Conservation (phyloP, 2,329 filamentous ascomycete species). For the Exophiala alcalophila region DNA sequence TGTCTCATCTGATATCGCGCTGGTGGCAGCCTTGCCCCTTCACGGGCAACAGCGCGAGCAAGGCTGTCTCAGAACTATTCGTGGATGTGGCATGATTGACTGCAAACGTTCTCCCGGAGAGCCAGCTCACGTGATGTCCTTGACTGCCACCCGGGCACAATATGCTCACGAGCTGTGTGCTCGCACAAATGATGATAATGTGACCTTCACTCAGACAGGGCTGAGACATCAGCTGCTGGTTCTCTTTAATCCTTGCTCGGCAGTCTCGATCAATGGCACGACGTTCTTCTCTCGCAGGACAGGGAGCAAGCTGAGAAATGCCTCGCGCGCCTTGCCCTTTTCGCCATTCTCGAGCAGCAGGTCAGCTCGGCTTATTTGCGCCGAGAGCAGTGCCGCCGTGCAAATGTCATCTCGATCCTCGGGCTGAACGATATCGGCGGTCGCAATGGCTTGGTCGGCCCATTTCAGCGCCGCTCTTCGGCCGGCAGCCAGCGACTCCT, state of each 20-base stretch:
- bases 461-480: constrained; percentile 26
- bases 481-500: constrained; percentile 23
- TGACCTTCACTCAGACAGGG: background rate
- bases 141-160: too few species aligned
- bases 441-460: constrained; percentile 29
- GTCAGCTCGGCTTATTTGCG: constrained; percentile 28
- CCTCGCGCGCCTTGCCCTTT: constrained; percentile 24
- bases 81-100: too few species aligned
- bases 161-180: background rate
- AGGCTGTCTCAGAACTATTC: too few species aligned
- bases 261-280: constrained; percentile 19
- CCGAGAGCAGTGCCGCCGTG: constrained; percentile 24
- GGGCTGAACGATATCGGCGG: constrained; percentile 23
- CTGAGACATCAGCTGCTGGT: constrained; percentile 10
- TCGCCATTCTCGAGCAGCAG: constrained; percentile 27
- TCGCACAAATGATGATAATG: background rate
- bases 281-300: constrained; percentile 26
- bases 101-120: too few species aligned
- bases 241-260: constrained; percentile 26
- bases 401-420: constrained; percentile 29
- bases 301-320: constrained; percentile 25
- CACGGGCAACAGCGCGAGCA: too few species aligned
- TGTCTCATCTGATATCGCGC: too few species aligned
- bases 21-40: too few species aligned
- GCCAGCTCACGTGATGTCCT: too few species aligned